A percentile compares a stretch with the other conserved stretches of the same genome.
Evolutionary conservation across 805 yeast genomes (phyloP).

Genomic region (Candida chauliodis): DNA sequence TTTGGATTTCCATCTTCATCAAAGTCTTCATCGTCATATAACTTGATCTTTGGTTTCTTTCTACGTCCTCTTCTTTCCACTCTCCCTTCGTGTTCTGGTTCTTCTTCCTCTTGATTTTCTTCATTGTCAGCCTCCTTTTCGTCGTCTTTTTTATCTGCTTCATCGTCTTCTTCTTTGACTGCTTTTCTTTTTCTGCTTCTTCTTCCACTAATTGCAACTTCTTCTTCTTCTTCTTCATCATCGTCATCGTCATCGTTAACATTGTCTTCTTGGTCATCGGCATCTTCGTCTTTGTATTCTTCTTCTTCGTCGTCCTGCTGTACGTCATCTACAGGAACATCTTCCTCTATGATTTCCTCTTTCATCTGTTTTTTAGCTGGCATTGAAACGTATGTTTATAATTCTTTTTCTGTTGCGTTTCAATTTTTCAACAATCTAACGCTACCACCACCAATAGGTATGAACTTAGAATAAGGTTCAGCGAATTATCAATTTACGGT

Average conservation of each 20-base stretch:
- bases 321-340: conserved; percentile 15
- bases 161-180: conserved; percentile 19
- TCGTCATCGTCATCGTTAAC: conserved; percentile 4
- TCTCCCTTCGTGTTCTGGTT: conserved; percentile 11
- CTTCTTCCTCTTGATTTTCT: conserved; percentile 18
- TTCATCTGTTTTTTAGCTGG: not conserved
- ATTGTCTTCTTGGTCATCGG: conserved; percentile 14
- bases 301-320: conserved; percentile 15
- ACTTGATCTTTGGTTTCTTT: conserved; percentile 36
- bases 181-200: conserved; percentile 11
- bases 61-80: conserved; percentile 39
- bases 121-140: conserved; percentile 22
- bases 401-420: not conserved
- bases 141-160: conserved; percentile 18
- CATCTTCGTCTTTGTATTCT: conserved; percentile 12
- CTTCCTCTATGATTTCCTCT: conserved; percentile 11
- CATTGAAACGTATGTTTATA: conserved; percentile 1
- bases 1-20: conserved; percentile 71
- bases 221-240: conserved; percentile 18
- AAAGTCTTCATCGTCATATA: conserved; percentile 39
- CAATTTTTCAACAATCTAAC: no score
- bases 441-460: not conserved
- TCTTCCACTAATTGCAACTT: conserved; percentile 12
- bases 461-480: no score
- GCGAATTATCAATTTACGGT: not conserved